Percentiles rank a stretch among this genome's conserved stretches.
These are phyloP conservation scores for Tolypocladium tundrense DNA, from an alignment of 2,329 filamentous ascomycete genomes.

Conservation along the genomic window DNA sequence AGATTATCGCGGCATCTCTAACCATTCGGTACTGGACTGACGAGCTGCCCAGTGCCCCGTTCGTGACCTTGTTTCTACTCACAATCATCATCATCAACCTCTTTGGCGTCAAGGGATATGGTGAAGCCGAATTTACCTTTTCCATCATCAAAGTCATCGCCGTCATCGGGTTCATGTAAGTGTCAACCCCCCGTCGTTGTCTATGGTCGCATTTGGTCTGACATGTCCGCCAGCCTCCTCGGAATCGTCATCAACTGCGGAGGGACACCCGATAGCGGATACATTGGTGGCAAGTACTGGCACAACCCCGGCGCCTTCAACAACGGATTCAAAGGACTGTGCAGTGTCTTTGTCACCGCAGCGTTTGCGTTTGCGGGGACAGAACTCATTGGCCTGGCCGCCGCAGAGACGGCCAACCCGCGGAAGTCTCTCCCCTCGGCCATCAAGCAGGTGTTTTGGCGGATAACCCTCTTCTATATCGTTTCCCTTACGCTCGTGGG, in stretches of 20 bases:
- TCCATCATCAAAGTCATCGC: conserved; percentile 78
- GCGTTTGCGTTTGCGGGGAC: conserved; percentile 70
- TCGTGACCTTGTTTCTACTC: conserved; percentile 74
- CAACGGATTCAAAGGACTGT: conserved; percentile 75
- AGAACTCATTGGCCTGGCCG: conserved; percentile 65
- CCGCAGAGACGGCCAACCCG: conserved; percentile 67
- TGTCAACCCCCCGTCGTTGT: conserved; percentile 4
- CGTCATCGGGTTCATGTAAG: conserved; percentile 79
- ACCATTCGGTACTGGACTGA: conserved; percentile 74
- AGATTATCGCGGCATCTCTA: conserved; percentile 78
- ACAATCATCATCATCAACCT: conserved; percentile 74
- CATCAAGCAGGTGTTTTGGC: conserved; percentile 92
- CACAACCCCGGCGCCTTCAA: conserved; percentile 70
- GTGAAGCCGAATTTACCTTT: conserved; percentile 83
- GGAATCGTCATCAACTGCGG: conserved; percentile 80
- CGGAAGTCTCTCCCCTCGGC: conserved; percentile 75
- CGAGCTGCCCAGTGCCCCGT: conserved; percentile 56
- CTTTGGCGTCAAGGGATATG: conserved; percentile 80
- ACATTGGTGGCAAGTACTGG: conserved; percentile 77
- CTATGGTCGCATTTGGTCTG: neutral
- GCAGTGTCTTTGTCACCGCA: conserved; percentile 65
- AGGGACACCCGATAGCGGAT: conserved; percentile 60
- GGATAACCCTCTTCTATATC: conserved; percentile 83
- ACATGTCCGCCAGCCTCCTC: conserved; percentile 49
- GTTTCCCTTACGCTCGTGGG: conserved; percentile 73